Conservation (phyloP, 78 protist species). For the Corallochytrium limacisporum region DNA sequence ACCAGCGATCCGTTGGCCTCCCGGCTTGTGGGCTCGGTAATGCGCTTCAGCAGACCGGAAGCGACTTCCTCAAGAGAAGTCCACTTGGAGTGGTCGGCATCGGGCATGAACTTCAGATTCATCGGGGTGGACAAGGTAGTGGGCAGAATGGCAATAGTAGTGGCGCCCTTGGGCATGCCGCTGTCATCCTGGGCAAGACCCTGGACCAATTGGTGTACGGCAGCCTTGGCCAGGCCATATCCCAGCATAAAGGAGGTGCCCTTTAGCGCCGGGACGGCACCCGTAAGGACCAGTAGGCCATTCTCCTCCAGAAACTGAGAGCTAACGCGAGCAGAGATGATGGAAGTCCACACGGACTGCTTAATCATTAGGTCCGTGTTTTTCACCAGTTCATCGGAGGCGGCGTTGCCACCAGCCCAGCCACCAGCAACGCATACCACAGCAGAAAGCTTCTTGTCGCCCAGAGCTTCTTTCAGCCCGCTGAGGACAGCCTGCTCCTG, state of each 20-base stretch:
- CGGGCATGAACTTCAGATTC: slow-evolving; percentile 69
- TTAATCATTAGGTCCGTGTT: slow-evolving; percentile 33
- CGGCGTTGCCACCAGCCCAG: slow-evolving; percentile 41
- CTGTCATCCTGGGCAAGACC: slow-evolving; percentile 10
- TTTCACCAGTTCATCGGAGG: neutral
- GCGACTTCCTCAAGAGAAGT: slow-evolving; percentile 52
- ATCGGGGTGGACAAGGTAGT: slow-evolving; percentile 63
- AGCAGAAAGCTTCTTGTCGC: slow-evolving; percentile 15
- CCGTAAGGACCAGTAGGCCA: slow-evolving; percentile 32
- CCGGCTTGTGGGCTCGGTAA: neutral
- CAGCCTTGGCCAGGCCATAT: slow-evolving; percentile 57
- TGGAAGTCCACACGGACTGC: slow-evolving; percentile 22
- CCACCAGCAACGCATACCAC: slow-evolving; percentile 45
- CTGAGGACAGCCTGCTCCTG: neutral
- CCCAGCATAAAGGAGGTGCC: slow-evolving; percentile 34
- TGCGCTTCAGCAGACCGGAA: neutral
- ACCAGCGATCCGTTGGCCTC: neutral
- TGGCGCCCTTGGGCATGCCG: slow-evolving; percentile 38
- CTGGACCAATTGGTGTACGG: slow-evolving; percentile 48
- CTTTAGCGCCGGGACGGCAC: slow-evolving; percentile 22
- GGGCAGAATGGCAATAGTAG: slow-evolving; percentile 48
- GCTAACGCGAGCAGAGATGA: slow-evolving; percentile 26
- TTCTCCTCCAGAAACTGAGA: neutral
- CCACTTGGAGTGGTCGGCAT: slow-evolving; percentile 62
- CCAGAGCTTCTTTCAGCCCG: neutral